These are phyloP conservation scores for Elsinoe ampelina DNA, from an alignment of 2,329 filamentous ascomycete species.

Conservation along the genomic window DNA sequence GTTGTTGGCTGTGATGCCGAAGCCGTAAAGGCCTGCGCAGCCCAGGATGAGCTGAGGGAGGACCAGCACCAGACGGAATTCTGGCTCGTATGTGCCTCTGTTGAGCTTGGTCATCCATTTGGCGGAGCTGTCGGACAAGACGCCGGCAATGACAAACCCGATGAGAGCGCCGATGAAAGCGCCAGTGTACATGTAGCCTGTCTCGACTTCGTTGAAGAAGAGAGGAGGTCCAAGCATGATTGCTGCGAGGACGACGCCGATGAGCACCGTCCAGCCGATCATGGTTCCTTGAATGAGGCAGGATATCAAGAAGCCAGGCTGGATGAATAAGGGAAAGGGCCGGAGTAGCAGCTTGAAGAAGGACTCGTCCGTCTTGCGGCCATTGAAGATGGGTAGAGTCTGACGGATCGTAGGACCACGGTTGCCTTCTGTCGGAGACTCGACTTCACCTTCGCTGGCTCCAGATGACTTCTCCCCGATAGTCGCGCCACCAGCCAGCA, in stretches of 20 bases:
- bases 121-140: conserved; percentile 64
- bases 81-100: conserved; percentile 77
- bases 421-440: conserved; percentile 37
- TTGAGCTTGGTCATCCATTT: conserved; percentile 64
- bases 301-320: conserved; percentile 77
- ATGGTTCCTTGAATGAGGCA: conserved; percentile 77
- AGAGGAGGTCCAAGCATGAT: conserved; percentile 74
- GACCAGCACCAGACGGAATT: conserved; percentile 77
- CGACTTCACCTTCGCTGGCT: conserved; percentile 6
- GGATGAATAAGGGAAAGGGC: conserved; percentile 72
- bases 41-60: conserved; percentile 73
- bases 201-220: conserved; percentile 70
- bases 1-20: conserved; percentile 62
- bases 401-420: conserved; percentile 4
- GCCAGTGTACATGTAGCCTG: conserved; percentile 79
- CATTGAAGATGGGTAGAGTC: conserved; percentile 50
- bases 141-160: conserved; percentile 67
- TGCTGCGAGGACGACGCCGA: conserved; percentile 71
- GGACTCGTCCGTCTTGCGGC: conserved; percentile 67
- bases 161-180: conserved; percentile 75
- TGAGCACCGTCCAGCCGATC: conserved; percentile 94
- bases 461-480: conserved; percentile 1
- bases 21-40: conserved; percentile 72
- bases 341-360: conserved; percentile 59
- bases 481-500: conserved; percentile 22